Conservation (phyloP, 2,329 filamentous ascomycete genomes). For the Paecilomyces sp. region DNA sequence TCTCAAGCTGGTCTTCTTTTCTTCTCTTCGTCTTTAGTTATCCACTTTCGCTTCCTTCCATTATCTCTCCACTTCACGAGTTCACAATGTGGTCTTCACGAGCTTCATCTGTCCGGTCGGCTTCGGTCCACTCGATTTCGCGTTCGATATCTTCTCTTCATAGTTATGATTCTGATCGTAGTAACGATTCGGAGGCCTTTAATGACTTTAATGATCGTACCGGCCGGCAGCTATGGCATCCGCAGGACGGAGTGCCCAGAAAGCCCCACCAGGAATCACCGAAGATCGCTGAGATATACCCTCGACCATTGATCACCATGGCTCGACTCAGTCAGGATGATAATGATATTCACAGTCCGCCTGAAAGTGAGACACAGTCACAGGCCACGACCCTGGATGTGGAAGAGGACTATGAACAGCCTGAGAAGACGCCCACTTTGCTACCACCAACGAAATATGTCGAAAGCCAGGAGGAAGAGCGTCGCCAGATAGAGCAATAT, state of each 20-base stretch:
- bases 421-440: constrained; percentile 3
- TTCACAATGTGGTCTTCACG: neutral
- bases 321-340: neutral
- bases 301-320: neutral
- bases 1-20: neutral
- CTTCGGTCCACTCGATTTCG: neutral
- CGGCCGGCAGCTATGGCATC: neutral
- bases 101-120: neutral
- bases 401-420: neutral
- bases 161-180: neutral
- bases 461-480: neutral
- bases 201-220: neutral
- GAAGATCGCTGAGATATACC: constrained; percentile 1
- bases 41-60: neutral
- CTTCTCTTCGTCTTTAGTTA: neutral
- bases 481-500: neutral
- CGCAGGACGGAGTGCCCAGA: neutral
- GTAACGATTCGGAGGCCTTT: neutral
- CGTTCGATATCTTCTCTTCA: neutral
- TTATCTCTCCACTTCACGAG: neutral
- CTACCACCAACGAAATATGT: neutral
- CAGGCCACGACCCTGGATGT: neutral
- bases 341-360: neutral
- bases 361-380: neutral
- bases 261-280: neutral